Conservation (phyloP, 345 rosid genomes). For the Aegle marmelos region DNA sequence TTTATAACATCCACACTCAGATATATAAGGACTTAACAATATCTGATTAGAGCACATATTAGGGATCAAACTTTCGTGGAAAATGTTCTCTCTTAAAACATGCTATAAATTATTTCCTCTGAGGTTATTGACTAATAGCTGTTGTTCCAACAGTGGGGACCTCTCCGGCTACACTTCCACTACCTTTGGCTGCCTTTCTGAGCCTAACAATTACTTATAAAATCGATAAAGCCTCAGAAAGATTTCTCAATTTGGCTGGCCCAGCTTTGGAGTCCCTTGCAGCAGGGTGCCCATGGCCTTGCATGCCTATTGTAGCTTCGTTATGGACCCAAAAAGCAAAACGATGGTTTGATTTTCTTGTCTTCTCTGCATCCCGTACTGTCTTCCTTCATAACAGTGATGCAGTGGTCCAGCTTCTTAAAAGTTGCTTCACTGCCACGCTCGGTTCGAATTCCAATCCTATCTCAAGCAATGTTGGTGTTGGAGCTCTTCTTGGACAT, state of each 20-base stretch:
- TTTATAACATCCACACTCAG: neutral
- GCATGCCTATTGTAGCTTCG: slow-evolving; percentile 92
- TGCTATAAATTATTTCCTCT: neutral
- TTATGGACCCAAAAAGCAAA: slow-evolving; percentile 96
- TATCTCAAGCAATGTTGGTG: slow-evolving; percentile 65
- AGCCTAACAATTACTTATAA: slow-evolving; percentile 96
- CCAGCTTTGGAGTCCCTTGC: slow-evolving; percentile 89
- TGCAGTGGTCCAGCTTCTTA: slow-evolving; percentile 85
- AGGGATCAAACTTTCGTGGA: neutral
- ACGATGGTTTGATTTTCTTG: slow-evolving; percentile 94
- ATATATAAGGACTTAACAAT: neutral
- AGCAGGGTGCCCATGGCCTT: slow-evolving; percentile 98
- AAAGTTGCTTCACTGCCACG: slow-evolving; percentile 82
- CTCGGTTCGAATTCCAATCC: slow-evolving; percentile 62
- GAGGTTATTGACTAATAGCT: slow-evolving; percentile 18
- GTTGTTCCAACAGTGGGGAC: slow-evolving; percentile 55
- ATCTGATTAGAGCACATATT: neutral
- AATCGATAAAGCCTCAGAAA: slow-evolving; percentile 79
- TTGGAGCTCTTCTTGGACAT: slow-evolving; percentile 95
- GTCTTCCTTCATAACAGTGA: slow-evolving; percentile 87
- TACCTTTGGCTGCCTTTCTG: slow-evolving; percentile 93
- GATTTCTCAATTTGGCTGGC: slow-evolving; percentile 79
- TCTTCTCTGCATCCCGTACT: slow-evolving; percentile 93
- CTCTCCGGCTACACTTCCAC: slow-evolving; percentile 83
- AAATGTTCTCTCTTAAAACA: neutral